Evolutionary conservation across 306 rosid species (phyloP).

Genomic region (Acacia confusa): DNA sequence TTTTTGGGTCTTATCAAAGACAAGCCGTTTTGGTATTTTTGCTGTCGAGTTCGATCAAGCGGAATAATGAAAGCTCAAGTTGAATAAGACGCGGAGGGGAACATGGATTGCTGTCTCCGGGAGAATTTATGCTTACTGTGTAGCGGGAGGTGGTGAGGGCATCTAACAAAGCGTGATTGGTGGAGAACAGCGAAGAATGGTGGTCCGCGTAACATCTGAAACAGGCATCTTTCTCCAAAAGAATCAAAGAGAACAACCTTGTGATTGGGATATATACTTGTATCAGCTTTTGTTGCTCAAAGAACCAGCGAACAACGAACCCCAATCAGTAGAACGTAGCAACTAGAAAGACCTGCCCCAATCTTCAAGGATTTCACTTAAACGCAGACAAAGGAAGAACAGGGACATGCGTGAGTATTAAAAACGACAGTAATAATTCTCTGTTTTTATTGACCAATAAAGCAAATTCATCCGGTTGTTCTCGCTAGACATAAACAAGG

Average conservation of each 20-base stretch:
- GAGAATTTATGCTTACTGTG: background rate
- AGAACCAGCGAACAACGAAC: background rate
- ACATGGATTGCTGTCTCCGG: background rate
- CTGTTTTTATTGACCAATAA: too few species aligned
- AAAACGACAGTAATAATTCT: too few species aligned
- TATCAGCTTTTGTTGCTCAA: background rate
- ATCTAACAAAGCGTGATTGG: slow-evolving; percentile 1
- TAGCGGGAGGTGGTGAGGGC: background rate
- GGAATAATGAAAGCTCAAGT: background rate
- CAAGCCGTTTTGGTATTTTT: background rate
- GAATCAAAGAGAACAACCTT: background rate
- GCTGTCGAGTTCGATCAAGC: background rate
- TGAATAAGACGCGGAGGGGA: background rate
- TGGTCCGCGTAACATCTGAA: slow-evolving; percentile 11
- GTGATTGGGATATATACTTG: background rate
- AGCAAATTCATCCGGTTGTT: too few species aligned
- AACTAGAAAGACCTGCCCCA: background rate
- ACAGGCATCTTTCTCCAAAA: background rate
- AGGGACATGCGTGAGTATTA: background rate
- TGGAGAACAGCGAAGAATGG: background rate
- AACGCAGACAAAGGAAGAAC: background rate
- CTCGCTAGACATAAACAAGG: too few species aligned
- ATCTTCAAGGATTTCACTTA: background rate
- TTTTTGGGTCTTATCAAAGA: background rate
- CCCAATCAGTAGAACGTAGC: background rate